Base-by-base conservation (phyloP, 495 filamentous ascomycete genomes). In the Halenospora varia region DNA sequence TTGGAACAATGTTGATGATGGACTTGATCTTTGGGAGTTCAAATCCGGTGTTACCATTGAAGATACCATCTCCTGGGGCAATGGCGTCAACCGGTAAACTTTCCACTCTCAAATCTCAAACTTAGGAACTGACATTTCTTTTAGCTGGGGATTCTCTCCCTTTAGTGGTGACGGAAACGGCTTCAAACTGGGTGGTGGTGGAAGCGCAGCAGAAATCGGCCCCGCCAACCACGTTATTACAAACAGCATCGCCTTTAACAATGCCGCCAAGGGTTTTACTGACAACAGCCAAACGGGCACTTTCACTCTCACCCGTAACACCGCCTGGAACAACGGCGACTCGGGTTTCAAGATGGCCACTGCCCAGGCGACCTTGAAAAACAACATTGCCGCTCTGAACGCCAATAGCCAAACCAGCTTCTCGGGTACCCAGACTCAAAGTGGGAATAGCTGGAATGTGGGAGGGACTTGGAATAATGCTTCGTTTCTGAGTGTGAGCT, bases 1-100 rank as follows among this genome's bases (percentile, higher is more conserved):
- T 11, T 69, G 66, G 66, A 57, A 68, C 49, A 69, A 69, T 29
- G 66, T 69, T 17, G 66, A 69, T 46, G 66, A 69, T 48, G 66
- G 66, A 19, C 56, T 69, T 22, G 66, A 69, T 56, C 62, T 69
- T 1, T 69, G 62, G 51, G 59, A 65, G 48, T 69, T 69, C 45
- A 60, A 59, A 18, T 68, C 66, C 4, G 46, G 63, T 17, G 66
- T 69, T 13, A 57, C 64, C n/a, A 65, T 69, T 49, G 56, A 66
- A 20, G 66, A 69, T 40, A 66, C 65, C 13, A 53, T 67, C n/a
- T 55, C 66, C 8, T 69, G 65, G 65, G 66, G 66, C 19, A 69
- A 69, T 39, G 66, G 66, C 13, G 60, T 69, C 56, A 69, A 69
- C 48, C 66, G n/a, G n/a, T n/a, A n/a, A n/a, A n/a, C n/a, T n/a